Conservation (phyloP, 805 yeast species). For the Blastobotrys muscicola region DNA sequence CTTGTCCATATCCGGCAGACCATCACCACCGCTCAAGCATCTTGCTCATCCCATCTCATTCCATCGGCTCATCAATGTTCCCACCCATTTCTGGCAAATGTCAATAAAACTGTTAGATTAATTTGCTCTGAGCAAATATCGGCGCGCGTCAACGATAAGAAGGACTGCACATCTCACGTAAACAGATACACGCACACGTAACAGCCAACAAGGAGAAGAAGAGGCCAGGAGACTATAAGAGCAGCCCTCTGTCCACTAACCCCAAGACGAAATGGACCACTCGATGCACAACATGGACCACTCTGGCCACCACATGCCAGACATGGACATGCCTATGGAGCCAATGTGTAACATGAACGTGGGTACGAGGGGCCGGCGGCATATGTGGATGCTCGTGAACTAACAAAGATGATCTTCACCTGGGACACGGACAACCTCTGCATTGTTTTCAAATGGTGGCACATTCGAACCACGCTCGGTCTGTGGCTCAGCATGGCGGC, state of each 20-base stretch:
- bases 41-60: too few species aligned
- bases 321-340: constrained; percentile 5
- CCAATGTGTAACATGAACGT: constrained; percentile 20
- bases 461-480: constrained; percentile 42
- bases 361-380: constrained; percentile 1
- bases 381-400: neutral
- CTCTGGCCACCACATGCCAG: constrained; percentile 12
- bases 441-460: constrained; percentile 75
- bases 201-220: too few species aligned
- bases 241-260: neutral
- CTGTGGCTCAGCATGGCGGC: constrained; percentile 44
- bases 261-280: constrained; percentile 14
- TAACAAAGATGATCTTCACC: constrained; percentile 52
- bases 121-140: too few species aligned
- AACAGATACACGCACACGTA: too few species aligned
- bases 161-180: too few species aligned
- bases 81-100: too few species aligned
- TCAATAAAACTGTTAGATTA: too few species aligned
- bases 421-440: constrained; percentile 72
- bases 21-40: too few species aligned
- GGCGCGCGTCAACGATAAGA: too few species aligned
- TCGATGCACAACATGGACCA: constrained; percentile 14
- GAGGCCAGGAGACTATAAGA: neutral
- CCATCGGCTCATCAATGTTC: too few species aligned
- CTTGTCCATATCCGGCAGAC: too few species aligned